Percentiles rank a stretch among this genome's conserved stretches.
Evolutionary conservation across 345 rosid genomes (phyloP).

Genomic region (Arabis alpina): DNA sequence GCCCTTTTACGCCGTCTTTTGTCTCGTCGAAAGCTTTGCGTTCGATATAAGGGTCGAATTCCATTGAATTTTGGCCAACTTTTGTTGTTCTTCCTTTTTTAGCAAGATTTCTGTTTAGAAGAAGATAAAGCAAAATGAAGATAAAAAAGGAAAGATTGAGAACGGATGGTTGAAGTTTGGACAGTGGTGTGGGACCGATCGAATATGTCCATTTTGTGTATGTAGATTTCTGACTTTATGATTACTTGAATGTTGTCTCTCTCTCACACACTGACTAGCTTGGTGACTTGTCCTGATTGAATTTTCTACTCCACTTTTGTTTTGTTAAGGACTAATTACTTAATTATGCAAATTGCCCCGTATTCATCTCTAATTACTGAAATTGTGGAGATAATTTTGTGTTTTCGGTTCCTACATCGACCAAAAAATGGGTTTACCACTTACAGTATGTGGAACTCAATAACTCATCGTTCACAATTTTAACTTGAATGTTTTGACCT

Average conservation of each 20-base stretch:
- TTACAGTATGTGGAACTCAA: no score
- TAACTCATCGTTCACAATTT: no score
- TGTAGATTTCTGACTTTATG: no score
- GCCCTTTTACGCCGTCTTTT: conserved; percentile 45
- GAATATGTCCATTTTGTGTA: not conserved
- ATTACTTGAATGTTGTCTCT: not conserved
- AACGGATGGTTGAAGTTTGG: not conserved
- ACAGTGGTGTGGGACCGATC: conserved; percentile 13
- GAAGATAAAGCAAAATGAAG: conserved; percentile 7
- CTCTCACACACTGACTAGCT: not conserved
- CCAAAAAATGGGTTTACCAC: not conserved
- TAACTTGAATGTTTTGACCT: no score
- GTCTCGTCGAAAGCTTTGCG: conserved; percentile 49
- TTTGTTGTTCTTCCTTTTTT: not conserved
- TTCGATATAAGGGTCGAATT: no score
- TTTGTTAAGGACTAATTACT: not conserved
- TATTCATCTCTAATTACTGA: not conserved
- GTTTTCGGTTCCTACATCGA: not conserved
- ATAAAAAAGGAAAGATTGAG: not conserved
- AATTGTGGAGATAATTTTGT: not conserved
- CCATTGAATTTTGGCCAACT: not conserved
- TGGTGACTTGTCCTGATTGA: not conserved
- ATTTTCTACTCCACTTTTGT: not conserved
- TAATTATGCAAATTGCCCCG: not conserved
- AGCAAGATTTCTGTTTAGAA: not conserved